Evolutionary conservation across 192 early-diverging fungal genomes (phyloP), one percentile per base, ranked within the genome.

Genomic region (Cetraspora pellucida): DNA sequence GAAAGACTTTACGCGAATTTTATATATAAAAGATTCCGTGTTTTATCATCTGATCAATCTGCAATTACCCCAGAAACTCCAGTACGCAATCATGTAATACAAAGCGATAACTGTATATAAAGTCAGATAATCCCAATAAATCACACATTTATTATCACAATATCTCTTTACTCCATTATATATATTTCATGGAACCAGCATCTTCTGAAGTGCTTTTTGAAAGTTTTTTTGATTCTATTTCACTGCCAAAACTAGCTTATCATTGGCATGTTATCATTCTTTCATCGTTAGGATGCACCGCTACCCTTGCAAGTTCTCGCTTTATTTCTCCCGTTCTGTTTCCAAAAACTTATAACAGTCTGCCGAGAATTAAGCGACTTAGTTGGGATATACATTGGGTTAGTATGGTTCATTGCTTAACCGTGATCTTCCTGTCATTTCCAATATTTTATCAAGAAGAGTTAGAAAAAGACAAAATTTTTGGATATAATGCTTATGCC

Each of bases 371-470:
- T 46, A 85, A 87, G 80, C 83, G 85, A 69, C 80, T 88, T 43
- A 81, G 77, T 72, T 84, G 83, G 83, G 83, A 84, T 76, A 79
- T 97, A 31, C 95, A 95, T 79, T 86, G 92, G 25, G 93, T 93
- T n/a, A 95, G 95, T 13, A 85, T 89, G 61, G 81, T 91, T 31
- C 92, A 95, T 78, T 89, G 93, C 46, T 78, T 92, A 25, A 44
- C 84, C 27, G 89, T 95, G n/a, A 85, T 92, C 0, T 6, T 86
- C 3, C 81, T 92, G 3, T 85, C 92, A 1, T 76, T 89, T 13
- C 91, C 90, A n/a, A 80, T 95, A 2, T 79, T 98, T 44, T 87
- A 84, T 78, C 87, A 92, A 65, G 78, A 88, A 49, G 81, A 83
- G 37, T 84, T 98, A 55, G 50, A 70, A 37, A 75, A 87, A 25